Conservation (phyloP, 108 stramenopile genomes). For the Skeletonema grethae region DNA sequence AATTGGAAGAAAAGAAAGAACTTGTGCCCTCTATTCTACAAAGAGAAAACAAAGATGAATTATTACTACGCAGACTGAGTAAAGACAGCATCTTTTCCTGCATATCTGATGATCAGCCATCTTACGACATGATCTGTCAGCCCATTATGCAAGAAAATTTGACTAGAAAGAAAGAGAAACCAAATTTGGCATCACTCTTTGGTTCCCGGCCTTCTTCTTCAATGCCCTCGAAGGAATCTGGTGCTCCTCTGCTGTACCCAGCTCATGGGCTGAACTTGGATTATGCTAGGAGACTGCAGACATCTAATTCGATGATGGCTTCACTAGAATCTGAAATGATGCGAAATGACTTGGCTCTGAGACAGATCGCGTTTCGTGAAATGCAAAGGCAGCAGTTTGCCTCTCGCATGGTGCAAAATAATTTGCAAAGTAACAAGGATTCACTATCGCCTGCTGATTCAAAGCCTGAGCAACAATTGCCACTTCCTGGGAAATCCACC, state of each 20-base stretch:
- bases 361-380: background rate
- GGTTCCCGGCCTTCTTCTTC: background rate
- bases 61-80: background rate
- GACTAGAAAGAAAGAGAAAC: background rate
- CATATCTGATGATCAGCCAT: background rate
- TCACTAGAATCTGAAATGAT: constrained; percentile 3
- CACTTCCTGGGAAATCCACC: background rate
- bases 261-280: background rate
- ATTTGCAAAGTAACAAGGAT: background rate
- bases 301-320: background rate
- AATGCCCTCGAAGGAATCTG: background rate
- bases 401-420: background rate
- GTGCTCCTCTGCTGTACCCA: background rate
- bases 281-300: background rate
- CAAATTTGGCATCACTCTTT: background rate
- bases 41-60: background rate
- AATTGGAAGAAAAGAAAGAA: background rate
- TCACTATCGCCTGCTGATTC: background rate
- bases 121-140: background rate
- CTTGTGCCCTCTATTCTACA: background rate
- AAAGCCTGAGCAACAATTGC: background rate
- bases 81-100: background rate
- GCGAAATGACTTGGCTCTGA: background rate
- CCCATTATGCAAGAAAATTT: background rate
- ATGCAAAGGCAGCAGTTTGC: background rate